Evolutionary conservation across 83 land plant genomes (phyloP).

Genomic region (Larix sibirica): DNA sequence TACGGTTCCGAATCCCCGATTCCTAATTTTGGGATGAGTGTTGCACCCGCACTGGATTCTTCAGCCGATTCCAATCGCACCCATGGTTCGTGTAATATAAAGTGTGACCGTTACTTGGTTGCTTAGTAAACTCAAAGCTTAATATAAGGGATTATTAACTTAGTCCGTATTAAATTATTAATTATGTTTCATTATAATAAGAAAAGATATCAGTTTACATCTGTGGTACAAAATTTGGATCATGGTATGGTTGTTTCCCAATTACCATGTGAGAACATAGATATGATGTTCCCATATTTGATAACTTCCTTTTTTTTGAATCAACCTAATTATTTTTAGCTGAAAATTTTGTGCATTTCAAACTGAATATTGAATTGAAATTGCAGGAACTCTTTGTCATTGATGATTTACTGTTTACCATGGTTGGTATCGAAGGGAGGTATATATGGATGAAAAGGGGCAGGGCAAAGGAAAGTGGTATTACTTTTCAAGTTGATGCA

Average conservation of each 20-base stretch:
- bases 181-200: neutral
- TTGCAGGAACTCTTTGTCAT: conserved; percentile 87
- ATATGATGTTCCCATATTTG: neutral
- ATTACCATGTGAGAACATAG: neutral
- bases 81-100: no score
- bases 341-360: neutral
- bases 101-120: neutral
- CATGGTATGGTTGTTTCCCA: neutral
- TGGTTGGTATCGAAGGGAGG: conserved; percentile 95
- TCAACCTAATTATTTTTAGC: neutral
- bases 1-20: no score
- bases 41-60: no score
- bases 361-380: conserved; percentile 10
- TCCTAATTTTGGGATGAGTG: no score
- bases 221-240: neutral
- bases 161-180: neutral
- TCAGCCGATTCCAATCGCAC: no score
- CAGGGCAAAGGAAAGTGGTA: conserved; percentile 50
- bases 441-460: conserved; percentile 66
- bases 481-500: conserved; percentile 75
- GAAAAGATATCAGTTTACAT: neutral
- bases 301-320: neutral
- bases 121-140: no score
- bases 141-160: neutral
- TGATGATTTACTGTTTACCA: conserved; percentile 84